Conservation (phyloP, 1,284 basidiomycete genomes). For the Fomitopsis pinicola region DNA sequence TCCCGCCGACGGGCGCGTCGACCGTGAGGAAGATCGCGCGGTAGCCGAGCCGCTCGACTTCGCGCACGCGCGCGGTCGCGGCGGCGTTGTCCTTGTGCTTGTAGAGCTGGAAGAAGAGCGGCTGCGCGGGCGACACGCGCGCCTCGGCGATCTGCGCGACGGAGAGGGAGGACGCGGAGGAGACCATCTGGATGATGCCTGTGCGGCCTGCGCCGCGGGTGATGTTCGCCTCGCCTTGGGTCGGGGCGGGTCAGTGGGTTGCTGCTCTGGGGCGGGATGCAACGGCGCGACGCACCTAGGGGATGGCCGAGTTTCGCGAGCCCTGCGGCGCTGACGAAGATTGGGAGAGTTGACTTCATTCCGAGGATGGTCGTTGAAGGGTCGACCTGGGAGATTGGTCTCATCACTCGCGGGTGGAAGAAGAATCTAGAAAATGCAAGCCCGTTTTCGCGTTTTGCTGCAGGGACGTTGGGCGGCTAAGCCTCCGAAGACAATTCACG, state of each 20-base stretch:
- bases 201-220: slow-evolving; percentile 67
- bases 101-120: slow-evolving; percentile 85
- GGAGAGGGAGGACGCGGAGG: slow-evolving; percentile 81
- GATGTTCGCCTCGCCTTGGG: slow-evolving; percentile 70
- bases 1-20: slow-evolving; percentile 84
- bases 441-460: slow-evolving; percentile 66
- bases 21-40: slow-evolving; percentile 90
- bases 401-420: slow-evolving; percentile 80
- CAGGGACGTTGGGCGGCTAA: neutral
- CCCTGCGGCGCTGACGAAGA: slow-evolving; percentile 87
- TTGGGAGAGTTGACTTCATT: slow-evolving; percentile 64
- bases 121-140: slow-evolving; percentile 53
- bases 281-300: slow-evolving; percentile 35
- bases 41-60: slow-evolving; percentile 70
- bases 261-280: slow-evolving; percentile 8
- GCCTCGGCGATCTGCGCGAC: slow-evolving; percentile 65
- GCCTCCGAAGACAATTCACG: slow-evolving; percentile 5
- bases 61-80: slow-evolving; percentile 69
- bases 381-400: slow-evolving; percentile 65
- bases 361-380: slow-evolving; percentile 78
- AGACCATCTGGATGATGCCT: slow-evolving; percentile 85
- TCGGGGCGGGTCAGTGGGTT: neutral
- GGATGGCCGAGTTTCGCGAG: slow-evolving; percentile 90
- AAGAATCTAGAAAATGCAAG: slow-evolving; percentile 77
- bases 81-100: slow-evolving; percentile 71